A percentile compares a stretch with the other conserved stretches of the same genome.
Evolutionary conservation across 2,329 filamentous ascomycete species (phyloP).

Genomic region (Curvularia eragrostidis): DNA sequence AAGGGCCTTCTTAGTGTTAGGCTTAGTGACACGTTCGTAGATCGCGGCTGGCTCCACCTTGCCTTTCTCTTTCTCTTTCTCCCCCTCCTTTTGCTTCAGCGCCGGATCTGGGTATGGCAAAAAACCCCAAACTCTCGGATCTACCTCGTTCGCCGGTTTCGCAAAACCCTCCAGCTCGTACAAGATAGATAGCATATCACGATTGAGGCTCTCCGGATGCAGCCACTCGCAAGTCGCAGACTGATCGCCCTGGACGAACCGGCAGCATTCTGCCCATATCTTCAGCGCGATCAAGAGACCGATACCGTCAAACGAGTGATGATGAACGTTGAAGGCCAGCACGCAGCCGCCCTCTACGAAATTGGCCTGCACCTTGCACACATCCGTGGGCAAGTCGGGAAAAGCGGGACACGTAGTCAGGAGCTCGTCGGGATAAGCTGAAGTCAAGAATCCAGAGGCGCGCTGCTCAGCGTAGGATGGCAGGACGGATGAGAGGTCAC

Average conservation of each 20-base stretch:
- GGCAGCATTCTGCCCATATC: conserved; percentile 35
- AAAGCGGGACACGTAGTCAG: conserved; percentile 17
- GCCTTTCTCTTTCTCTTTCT: background rate
- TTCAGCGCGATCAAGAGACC: conserved; percentile 30
- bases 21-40: conserved; percentile 38
- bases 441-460: conserved; percentile 23
- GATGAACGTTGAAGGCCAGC: conserved; percentile 27
- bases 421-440: conserved; percentile 26
- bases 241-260: conserved; percentile 28
- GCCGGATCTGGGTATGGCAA: conserved; percentile 26
- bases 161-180: conserved; percentile 23
- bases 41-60: background rate
- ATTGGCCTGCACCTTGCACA: conserved; percentile 36
- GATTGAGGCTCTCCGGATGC: conserved; percentile 31
- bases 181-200: conserved; percentile 29
- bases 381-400: conserved; percentile 23
- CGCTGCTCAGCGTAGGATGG: conserved; percentile 25
- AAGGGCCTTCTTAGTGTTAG: background rate
- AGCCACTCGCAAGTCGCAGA: conserved; percentile 29
- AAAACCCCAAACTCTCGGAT: conserved; percentile 25
- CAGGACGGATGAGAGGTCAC: conserved; percentile 25
- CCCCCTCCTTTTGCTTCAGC: background rate
- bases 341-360: conserved; percentile 37
- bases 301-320: conserved; percentile 28
- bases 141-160: conserved; percentile 20